phyloP scores from a whole-genome alignment of 1,284 basidiomycete species.

The Trametes versicolor region DNA sequence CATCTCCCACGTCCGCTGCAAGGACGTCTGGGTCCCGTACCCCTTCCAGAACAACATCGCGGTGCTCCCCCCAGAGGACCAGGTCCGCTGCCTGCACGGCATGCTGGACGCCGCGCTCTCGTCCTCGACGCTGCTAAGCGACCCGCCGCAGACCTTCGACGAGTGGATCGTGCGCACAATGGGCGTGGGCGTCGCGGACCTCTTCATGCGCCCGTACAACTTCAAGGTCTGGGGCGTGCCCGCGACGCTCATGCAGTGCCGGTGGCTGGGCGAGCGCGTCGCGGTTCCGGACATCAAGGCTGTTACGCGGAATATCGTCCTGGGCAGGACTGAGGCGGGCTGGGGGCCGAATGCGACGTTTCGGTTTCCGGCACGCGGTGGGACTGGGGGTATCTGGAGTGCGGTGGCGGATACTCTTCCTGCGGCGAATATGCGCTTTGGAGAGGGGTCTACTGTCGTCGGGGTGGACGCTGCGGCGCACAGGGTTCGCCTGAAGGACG shows the following conservation, averaged over 20 bases:
- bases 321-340: too few species aligned
- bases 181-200: constrained; percentile 7
- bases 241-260: neutral
- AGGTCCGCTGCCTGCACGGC: constrained; percentile 3
- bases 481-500: neutral
- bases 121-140: too few species aligned
- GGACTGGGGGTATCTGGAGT: constrained; percentile 3
- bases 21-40: constrained; percentile 4
- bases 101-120: constrained; percentile 1
- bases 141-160: constrained; percentile 2
- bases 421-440: neutral
- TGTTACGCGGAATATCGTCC: neutral
- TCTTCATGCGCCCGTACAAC: constrained; percentile 14
- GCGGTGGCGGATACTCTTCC: constrained; percentile 2
- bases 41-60: constrained; percentile 12
- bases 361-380: constrained; percentile 7
- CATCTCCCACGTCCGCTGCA: constrained; percentile 11
- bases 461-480: neutral
- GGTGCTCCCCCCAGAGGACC: constrained; percentile 7
- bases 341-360: constrained; percentile 12
- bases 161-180: constrained; percentile 14
- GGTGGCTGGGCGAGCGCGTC: constrained; percentile 10
- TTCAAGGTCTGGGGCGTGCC: constrained; percentile 8
- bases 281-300: constrained; percentile 8
- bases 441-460: neutral